phyloP scores from a whole-genome alignment of 129 eudicot genomes.

The Escallonia rubra region DNA sequence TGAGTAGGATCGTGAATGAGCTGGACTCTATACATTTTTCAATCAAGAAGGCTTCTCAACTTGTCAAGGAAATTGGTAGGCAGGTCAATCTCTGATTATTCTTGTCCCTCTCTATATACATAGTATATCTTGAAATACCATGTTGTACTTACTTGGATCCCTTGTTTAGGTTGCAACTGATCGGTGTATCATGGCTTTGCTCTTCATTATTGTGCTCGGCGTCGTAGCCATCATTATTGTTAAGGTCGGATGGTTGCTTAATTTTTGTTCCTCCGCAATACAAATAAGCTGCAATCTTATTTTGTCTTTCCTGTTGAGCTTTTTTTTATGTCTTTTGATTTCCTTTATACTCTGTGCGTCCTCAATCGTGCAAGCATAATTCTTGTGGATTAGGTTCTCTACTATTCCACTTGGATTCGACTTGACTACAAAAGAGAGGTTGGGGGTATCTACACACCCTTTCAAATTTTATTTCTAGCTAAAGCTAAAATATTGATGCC shows the following conservation, averaged over 20 bases:
- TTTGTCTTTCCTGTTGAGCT: too few relatives aligned
- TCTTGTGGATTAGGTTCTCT: background rate
- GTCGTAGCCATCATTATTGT: constrained; percentile 81
- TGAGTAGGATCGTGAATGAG: constrained; percentile 94
- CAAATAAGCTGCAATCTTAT: too few relatives aligned
- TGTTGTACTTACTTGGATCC: constrained; percentile 31
- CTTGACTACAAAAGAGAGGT: too few relatives aligned
- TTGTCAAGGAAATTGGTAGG: constrained; percentile 98
- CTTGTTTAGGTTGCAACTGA: constrained; percentile 81
- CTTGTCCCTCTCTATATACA: constrained; percentile 12
- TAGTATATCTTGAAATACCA: constrained; percentile 5
- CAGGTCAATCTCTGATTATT: constrained; percentile 72
- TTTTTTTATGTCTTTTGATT: background rate
- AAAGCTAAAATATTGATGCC: too few relatives aligned
- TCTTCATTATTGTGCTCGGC: constrained; percentile 84
- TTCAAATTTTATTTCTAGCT: too few relatives aligned
- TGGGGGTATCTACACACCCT: too few relatives aligned
- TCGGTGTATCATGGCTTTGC: constrained; percentile 89
- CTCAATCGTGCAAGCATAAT: background rate
- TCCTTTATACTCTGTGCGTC: background rate
- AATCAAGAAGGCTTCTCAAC: constrained; percentile 86
- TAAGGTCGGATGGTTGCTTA: constrained; percentile 43
- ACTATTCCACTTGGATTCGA: too few relatives aligned
- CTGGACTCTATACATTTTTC: constrained; percentile 92
- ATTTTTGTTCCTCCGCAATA: too few relatives aligned